phyloP scores from a whole-genome alignment of 2,329 filamentous ascomycete species.

The Aspergillus aculeatinus region DNA sequence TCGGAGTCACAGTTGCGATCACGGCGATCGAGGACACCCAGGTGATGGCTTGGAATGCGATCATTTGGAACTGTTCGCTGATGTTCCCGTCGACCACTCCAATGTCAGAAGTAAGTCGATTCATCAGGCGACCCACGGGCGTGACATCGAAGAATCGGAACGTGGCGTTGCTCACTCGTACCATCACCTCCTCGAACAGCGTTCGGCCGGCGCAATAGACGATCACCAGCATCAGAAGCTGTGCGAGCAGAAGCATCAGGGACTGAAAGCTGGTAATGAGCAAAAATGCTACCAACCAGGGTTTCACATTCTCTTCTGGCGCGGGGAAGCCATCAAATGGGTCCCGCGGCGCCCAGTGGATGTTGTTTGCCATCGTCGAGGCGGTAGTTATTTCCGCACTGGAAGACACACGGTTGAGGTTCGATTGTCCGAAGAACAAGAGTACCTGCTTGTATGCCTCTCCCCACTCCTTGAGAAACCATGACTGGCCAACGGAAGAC shows the following conservation, averaged over 20 bases:
- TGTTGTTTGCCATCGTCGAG: slow-evolving; percentile 7
- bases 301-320: slow-evolving; percentile 64
- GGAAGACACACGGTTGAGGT: slow-evolving; percentile 12
- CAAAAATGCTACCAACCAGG: slow-evolving; percentile 74
- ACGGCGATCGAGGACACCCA: slow-evolving; percentile 73
- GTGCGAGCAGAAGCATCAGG: slow-evolving; percentile 59
- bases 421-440: slow-evolving; percentile 20
- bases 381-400: slow-evolving; percentile 6
- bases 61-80: slow-evolving; percentile 67
- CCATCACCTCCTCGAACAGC: slow-evolving; percentile 72
- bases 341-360: slow-evolving; percentile 24
- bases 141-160: slow-evolving; percentile 92
- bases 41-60: slow-evolving; percentile 68
- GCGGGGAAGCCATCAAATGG: slow-evolving; percentile 57
- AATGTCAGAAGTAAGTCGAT: slow-evolving; percentile 86
- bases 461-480: slow-evolving; percentile 86
- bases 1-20: slow-evolving; percentile 74
- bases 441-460: slow-evolving; percentile 61
- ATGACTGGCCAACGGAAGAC: slow-evolving; percentile 65
- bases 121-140: slow-evolving; percentile 86
- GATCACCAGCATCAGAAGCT: slow-evolving; percentile 71
- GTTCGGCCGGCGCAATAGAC: slow-evolving; percentile 73
- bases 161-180: slow-evolving; percentile 71
- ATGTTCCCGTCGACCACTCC: slow-evolving; percentile 87
- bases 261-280: slow-evolving; percentile 63